Evolutionary conservation across 2,329 filamentous ascomycete genomes (phyloP).

Genomic region (Trichoderma sp.): DNA sequence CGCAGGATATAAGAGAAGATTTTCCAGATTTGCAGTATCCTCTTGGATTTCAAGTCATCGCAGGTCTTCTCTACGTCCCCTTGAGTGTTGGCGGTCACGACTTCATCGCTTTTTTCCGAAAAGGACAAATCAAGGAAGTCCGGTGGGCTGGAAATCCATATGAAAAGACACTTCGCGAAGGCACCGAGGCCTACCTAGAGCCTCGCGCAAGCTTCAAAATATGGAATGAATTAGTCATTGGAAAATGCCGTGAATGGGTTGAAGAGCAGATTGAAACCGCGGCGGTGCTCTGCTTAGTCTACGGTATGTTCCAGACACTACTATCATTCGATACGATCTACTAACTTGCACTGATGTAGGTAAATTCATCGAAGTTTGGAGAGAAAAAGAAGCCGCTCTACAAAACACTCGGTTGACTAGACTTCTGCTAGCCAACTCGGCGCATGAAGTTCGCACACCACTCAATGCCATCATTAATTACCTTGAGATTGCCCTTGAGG

Average conservation of each 20-base stretch:
- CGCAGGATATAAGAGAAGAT: constrained; percentile 70
- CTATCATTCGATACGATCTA: not conserved
- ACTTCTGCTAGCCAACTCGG: constrained; percentile 79
- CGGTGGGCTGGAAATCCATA: constrained; percentile 88
- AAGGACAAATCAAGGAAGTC: constrained; percentile 68
- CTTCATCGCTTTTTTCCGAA: constrained; percentile 91
- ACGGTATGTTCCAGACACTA: constrained; percentile 49
- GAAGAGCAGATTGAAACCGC: constrained; percentile 88
- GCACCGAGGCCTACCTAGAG: constrained; percentile 71
- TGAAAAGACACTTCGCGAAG: constrained; percentile 70
- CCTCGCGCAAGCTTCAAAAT: constrained; percentile 75
- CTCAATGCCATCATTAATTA: constrained; percentile 95
- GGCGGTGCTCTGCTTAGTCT: constrained; percentile 81
- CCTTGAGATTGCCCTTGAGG: constrained; percentile 84
- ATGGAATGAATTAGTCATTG: constrained; percentile 78
- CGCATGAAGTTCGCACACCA: constrained; percentile 86
- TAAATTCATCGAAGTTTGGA: constrained; percentile 88
- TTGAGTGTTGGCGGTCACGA: constrained; percentile 72
- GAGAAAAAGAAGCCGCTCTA: constrained; percentile 80
- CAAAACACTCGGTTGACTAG: constrained; percentile 78
- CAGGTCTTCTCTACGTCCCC: constrained; percentile 78
- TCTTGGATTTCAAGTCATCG: constrained; percentile 74
- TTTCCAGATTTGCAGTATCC: constrained; percentile 78
- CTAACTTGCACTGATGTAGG: constrained; percentile 32
- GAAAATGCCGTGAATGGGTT: constrained; percentile 82